Conservation (phyloP, 176 grass and related monocot genomes). For the Aegilops tauschii region DNA sequence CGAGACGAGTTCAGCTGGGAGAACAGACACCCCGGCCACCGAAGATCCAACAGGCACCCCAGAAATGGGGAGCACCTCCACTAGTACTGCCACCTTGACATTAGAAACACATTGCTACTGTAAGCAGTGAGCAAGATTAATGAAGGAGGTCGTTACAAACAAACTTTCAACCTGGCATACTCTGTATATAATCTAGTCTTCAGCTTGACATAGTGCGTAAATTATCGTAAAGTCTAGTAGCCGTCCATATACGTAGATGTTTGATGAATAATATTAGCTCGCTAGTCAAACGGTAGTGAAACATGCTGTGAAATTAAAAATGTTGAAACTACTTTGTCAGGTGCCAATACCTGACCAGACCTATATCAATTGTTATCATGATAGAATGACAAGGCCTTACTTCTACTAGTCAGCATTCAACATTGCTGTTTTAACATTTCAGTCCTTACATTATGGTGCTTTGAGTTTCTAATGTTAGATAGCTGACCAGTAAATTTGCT, state of each 20-base stretch:
- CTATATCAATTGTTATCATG: constrained; percentile 28
- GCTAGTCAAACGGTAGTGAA: constrained; percentile 6
- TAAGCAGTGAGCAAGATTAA: neutral
- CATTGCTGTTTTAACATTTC: neutral
- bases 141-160: neutral
- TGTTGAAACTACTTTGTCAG: constrained; percentile 36
- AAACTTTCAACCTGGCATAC: neutral
- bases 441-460: constrained; percentile 18
- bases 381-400: constrained; percentile 19
- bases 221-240: neutral
- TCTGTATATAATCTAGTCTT: neutral
- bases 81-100: constrained; percentile 67
- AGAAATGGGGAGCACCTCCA: constrained; percentile 74
- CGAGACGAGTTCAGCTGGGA: constrained; percentile 46
- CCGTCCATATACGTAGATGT: neutral
- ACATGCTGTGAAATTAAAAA: constrained; percentile 20
- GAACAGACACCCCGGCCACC: constrained; percentile 61
- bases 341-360: constrained; percentile 29
- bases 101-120: constrained; percentile 3
- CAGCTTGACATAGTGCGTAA: neutral
- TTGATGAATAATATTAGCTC: constrained; percentile 10
- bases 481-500: neutral
- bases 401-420: constrained; percentile 31
- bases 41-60: constrained; percentile 66
- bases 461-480: neutral